phyloP scores from a whole-genome alignment of 108 stramenopile species.

The Skeletonema costatum region DNA sequence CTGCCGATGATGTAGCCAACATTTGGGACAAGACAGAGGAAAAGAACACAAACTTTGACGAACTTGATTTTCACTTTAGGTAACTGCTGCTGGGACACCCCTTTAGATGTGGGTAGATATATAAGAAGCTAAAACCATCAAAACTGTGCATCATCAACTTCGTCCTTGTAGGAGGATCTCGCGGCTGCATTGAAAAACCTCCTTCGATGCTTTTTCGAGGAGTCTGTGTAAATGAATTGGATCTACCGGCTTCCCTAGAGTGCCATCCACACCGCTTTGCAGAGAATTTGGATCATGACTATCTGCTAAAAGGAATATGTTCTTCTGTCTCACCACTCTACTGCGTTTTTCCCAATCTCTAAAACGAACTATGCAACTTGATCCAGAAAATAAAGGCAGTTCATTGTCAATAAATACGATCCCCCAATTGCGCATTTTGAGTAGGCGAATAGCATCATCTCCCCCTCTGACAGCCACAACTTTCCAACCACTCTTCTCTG shows the following conservation, averaged over 20 bases:
- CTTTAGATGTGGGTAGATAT: no score
- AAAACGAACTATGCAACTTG: constrained; percentile 49
- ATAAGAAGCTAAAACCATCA: not conserved
- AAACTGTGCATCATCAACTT: not conserved
- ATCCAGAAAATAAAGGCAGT: constrained; percentile 37
- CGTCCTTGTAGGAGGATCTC: constrained; percentile 1
- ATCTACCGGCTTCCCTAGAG: constrained; percentile 53
- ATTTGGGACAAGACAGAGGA: not conserved
- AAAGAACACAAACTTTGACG: not conserved
- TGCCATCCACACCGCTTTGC: constrained; percentile 68
- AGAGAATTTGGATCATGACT: constrained; percentile 9
- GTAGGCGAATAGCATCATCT: constrained; percentile 49
- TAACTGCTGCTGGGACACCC: not conserved
- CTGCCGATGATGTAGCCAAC: not conserved
- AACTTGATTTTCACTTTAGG: not conserved
- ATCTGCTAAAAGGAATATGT: constrained; percentile 49
- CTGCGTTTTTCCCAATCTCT: constrained; percentile 67
- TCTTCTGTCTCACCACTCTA: constrained; percentile 58
- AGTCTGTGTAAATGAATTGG: not conserved
- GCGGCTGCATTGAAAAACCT: not conserved
- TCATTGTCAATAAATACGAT: constrained; percentile 60
- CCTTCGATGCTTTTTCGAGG: constrained; percentile 4
- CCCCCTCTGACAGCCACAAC: constrained; percentile 47
- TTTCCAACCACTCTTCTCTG: constrained; percentile 53
- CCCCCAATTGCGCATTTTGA: constrained; percentile 72